Percentiles rank a stretch among this genome's conserved stretches.
Conservation (phyloP, 345 rosid genomes). For the Punica granatum region DNA sequence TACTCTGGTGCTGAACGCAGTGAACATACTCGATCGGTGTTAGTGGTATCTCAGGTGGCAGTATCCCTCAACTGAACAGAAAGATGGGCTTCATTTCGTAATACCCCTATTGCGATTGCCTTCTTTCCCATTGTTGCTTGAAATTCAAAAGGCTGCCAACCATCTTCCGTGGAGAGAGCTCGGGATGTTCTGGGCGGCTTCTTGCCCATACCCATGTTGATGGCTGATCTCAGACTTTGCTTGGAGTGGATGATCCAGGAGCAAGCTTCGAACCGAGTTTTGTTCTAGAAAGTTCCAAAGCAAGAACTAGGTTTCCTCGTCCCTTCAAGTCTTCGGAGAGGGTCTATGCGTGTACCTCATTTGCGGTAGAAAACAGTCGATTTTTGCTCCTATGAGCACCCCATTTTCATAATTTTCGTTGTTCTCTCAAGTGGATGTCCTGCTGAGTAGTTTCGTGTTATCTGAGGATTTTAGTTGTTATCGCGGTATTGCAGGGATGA, state of each 20-base stretch:
- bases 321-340: background rate
- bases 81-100: no score
- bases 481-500: background rate
- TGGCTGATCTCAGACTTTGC: background rate
- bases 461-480: background rate
- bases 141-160: background rate
- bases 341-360: background rate
- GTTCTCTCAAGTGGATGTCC: background rate
- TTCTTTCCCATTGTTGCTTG: background rate
- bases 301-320: background rate
- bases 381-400: slow-evolving; percentile 2
- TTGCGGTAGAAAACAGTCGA: background rate
- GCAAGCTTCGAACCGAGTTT: background rate
- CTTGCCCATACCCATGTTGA: background rate
- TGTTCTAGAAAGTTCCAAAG: background rate
- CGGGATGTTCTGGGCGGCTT: background rate
- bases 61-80: background rate
- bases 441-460: background rate
- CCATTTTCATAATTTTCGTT: background rate
- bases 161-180: background rate
- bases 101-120: background rate
- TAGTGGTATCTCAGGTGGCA: background rate
- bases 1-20: background rate
- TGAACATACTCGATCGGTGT: background rate
- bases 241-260: background rate